Conservation (phyloP, 2,329 filamentous ascomycete species). For the Aspergillus nomiae region DNA sequence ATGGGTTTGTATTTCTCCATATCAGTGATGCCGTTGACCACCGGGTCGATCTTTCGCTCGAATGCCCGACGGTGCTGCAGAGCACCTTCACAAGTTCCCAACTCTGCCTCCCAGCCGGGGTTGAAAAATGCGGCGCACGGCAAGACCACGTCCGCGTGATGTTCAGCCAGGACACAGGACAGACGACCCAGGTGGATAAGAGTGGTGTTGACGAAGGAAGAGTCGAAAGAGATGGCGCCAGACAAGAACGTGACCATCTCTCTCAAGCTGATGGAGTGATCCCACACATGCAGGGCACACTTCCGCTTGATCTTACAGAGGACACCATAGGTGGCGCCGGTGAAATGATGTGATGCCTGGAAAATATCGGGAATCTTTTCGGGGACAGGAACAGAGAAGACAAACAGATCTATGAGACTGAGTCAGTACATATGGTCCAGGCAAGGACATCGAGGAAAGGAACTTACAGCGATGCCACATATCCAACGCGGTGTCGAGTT, state of each 20-base stretch:
- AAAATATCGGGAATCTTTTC: slow-evolving; percentile 61
- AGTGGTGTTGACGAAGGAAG: slow-evolving; percentile 53
- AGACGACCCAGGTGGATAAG: slow-evolving; percentile 52
- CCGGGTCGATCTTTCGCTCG: slow-evolving; percentile 63
- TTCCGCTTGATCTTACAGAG: slow-evolving; percentile 63
- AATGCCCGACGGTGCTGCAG: slow-evolving; percentile 61
- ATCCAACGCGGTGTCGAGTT: slow-evolving; percentile 41
- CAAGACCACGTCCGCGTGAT: slow-evolving; percentile 62
- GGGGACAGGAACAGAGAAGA: slow-evolving; percentile 60
- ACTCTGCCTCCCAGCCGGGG: slow-evolving; percentile 64
- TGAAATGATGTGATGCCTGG: slow-evolving; percentile 64
- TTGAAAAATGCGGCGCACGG: slow-evolving; percentile 64
- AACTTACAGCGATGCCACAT: slow-evolving; percentile 39
- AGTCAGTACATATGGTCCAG: not conserved
- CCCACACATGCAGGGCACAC: slow-evolving; percentile 64
- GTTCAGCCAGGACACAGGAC: slow-evolving; percentile 48
- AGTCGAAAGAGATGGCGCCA: slow-evolving; percentile 52
- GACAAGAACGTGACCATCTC: slow-evolving; percentile 56
- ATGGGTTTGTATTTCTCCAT: slow-evolving; percentile 65
- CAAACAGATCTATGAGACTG: slow-evolving; percentile 44
- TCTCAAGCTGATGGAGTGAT: slow-evolving; percentile 65
- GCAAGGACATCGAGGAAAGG: not conserved
- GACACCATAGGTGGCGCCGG: slow-evolving; percentile 62
- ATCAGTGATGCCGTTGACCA: slow-evolving; percentile 66
- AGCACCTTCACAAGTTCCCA: slow-evolving; percentile 60